Base-by-base conservation (phyloP, 2,329 filamentous ascomycete species). In the Corniculantispora saksenae region DNA sequence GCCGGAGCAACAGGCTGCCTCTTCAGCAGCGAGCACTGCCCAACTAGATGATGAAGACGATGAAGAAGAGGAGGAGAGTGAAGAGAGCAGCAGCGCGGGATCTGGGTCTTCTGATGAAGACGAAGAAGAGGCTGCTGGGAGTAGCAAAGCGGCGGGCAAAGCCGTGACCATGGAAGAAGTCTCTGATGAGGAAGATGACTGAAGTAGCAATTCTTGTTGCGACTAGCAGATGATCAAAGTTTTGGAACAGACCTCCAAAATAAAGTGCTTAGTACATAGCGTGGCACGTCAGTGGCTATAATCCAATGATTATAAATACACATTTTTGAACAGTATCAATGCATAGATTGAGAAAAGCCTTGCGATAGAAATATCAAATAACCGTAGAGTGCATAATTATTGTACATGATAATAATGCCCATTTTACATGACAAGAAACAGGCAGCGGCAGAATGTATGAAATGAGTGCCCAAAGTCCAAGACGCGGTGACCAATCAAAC, bases 161-260 rank as follows among this genome's bases (percentile, higher is more conserved):
- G 80, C 79, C 5, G 82, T 76, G 13, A 82, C 82, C 4, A 76
- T 85, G 7, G 81, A 83, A 68, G 82, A 84, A 62, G 77, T 72
- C 12, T 71, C 70, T 2, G 79, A 81, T 61, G 77, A 80, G 1
- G 77, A 76, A 40, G 78, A 74, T 21, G 75, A 73, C 38, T 75
- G 78, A 64, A 78, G 61, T 32, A 38, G 51, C 3, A 38, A 29
- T 6, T 32, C 10, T 32, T 12, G n/a, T 43, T 51, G 47, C 17
- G 43, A 29, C n/a, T 8, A 51, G n/a, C 23, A 9, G 21, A 21
- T 60, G n/a, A 25, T 12, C 27, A 3, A 7, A 23, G 27, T 23
- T 15, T 7, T 12, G 17, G 7, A 12, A 60, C 29, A 25, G 45
- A 21, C 38, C 17, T 29, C n/a, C 17, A 13, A 35, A n/a, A 50